Evolutionary conservation across 768 basidiomycete genomes (phyloP), one percentile per base, ranked within the genome.

Genomic region (Strobilomyces dryophilus): DNA sequence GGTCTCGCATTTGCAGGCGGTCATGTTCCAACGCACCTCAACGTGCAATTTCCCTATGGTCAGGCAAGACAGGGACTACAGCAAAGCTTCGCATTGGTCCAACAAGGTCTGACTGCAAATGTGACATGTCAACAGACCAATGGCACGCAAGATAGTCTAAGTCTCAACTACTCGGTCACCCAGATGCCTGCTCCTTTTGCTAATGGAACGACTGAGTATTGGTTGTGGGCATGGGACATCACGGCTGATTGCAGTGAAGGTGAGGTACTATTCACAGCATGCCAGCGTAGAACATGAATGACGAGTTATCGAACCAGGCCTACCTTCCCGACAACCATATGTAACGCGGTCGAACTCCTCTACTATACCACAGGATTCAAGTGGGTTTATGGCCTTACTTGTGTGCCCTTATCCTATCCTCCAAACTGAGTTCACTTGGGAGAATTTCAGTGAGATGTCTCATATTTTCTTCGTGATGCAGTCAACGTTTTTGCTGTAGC

Each of bases 41-140:
- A 34, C 4, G 14, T 47, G 14, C 11, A 36, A 35, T 37, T 26
- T n/a, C 15, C 42, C 2, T 9, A 29, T 2, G 34, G 24, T 1
- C 29, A 10, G 1, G 3, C 10, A 34, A 14, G 12, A 34, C 45
- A 47, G 12, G 54, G 51, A 18, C 41, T 53, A 4, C 4, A 11
- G 4, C 15, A 14, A 6, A 17, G 2, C 3, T 54, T 44, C 17
- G n/a, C 46, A 1, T 15, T 62, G 15, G 14, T n/a, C 18, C 61
- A 63, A 43, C 61, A 62, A 41, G 61, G 61, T n/a, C n/a, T 61
- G 11, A 62, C 61, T 17, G 60, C 60, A 20, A 27, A 62, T 9
- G 52, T 61, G 34, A 44, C 35, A 1, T 53, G 50, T 45, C 20
- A 6, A 5, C 32, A 2, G 47, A 4, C 17, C 14, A 27, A 34